Evolutionary conservation across 2,329 filamentous ascomycete species (phyloP), one percentile per base, ranked within the genome.

Genomic region (Blastomyces gilchristii): DNA sequence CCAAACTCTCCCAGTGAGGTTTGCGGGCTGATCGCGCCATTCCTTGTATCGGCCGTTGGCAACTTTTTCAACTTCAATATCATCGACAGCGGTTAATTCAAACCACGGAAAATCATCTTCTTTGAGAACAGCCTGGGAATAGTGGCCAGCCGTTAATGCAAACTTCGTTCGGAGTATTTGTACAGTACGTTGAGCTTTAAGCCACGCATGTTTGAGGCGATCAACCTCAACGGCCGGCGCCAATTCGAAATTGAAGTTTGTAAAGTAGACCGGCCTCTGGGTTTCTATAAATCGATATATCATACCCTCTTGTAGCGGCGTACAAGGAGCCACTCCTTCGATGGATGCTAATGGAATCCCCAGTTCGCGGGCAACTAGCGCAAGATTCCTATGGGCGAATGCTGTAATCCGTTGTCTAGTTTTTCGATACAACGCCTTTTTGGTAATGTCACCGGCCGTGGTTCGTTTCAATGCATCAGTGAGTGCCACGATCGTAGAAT

Each of bases 281-380:
- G 78, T 84, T 11, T 84, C 82, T 47, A 88, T 72, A 31, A 86
- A 87, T 58, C 86, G 83, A 6, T 88, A 87, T 59, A 96, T 85
- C 78, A 97, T 93, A 0, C 91, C 92, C 71, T 93, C 85, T 70
- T 97, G 92, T 0, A 96, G 77, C 0, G 91, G 84, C 0, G 92
- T 95, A 71, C 92, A 96, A 3, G 91, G 92, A 0, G 85, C 85
- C 60, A 96, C 83, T 63, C 84, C 83, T 70, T 94, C 88, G 11
- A 96, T 82, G 1, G 85, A 78, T 6, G 75, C 70, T 0, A 78
- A 73, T 0, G 77, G 69, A 1, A 87, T 66, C 0, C 75, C 74
- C 0, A 96, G 76, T 3, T 78, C 74, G 7, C 78, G 77, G 22
- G 83, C 83, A 7, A 83, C 80, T 7, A 73, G 67, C 12, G 80